Percentiles rank a stretch among this genome's conserved stretches.
phyloP scores from a whole-genome alignment of 257 asterid species.

The Ehretia macrophylla region DNA sequence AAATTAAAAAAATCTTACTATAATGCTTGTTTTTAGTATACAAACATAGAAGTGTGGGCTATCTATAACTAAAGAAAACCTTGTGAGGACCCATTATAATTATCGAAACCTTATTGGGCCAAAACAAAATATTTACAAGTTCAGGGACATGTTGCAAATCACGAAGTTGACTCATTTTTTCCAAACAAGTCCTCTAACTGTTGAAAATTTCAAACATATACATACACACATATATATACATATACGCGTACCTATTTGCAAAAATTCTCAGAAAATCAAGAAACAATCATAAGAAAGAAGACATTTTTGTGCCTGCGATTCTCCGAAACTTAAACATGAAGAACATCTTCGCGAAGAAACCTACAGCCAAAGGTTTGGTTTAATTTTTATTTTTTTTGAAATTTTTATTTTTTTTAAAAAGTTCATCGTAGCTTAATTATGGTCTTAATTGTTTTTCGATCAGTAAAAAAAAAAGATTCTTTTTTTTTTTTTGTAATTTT shows the following conservation, averaged over 20 bases:
- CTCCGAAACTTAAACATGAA: neutral
- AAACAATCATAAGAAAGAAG: neutral
- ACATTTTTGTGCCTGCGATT: neutral
- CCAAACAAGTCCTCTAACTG: neutral
- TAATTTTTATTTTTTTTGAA: neutral
- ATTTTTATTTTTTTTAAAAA: neutral
- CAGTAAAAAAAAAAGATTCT: neutral
- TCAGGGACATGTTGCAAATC: neutral
- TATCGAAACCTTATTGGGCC: neutral
- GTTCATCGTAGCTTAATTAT: neutral
- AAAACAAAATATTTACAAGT: neutral
- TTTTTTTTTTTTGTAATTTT: neutral
- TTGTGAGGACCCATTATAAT: neutral
- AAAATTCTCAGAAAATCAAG: neutral
- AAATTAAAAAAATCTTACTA: too few species aligned
- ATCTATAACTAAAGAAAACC: too few species aligned
- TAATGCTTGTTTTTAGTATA: too few species aligned
- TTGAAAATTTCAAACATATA: neutral
- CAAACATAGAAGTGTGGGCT: too few species aligned
- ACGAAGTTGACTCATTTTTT: neutral
- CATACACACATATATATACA: too few species aligned
- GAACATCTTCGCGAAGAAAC: slow-evolving; percentile 2
- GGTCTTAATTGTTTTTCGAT: neutral
- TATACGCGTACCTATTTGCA: neutral
- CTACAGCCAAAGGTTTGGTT: slow-evolving; percentile 4